These are phyloP conservation scores for Barnettozyma salicaria DNA, from an alignment of 805 yeast species.

Conservation along the genomic window DNA sequence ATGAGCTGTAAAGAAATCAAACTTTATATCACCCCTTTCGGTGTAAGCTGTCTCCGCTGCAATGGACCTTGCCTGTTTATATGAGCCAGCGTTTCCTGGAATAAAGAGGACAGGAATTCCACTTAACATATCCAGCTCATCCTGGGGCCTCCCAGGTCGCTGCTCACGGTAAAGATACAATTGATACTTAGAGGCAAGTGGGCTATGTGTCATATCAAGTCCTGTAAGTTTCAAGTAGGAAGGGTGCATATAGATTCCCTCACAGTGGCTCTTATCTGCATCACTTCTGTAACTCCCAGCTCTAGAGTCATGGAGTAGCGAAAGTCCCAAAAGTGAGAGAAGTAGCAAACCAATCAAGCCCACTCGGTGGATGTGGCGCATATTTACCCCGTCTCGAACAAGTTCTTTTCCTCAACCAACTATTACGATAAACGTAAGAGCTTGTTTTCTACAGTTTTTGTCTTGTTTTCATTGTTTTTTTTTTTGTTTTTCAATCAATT, in stretches of 20 bases:
- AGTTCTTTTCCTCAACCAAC: too few species aligned
- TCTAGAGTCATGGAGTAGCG: neutral
- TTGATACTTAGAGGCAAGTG: slow-evolving; percentile 76
- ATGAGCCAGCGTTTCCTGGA: slow-evolving; percentile 98
- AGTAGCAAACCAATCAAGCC: too few species aligned
- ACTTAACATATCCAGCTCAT: slow-evolving; percentile 28
- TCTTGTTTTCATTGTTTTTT: neutral
- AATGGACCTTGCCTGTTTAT: slow-evolving; percentile 82
- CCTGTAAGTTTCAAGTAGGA: slow-evolving; percentile 70
- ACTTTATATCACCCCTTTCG: slow-evolving; percentile 30
- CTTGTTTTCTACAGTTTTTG: neutral
- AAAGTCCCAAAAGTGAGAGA: slow-evolving; percentile 1
- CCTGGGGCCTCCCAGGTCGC: slow-evolving; percentile 54
- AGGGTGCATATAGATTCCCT: slow-evolving; percentile 74
- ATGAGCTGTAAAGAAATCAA: slow-evolving; percentile 88
- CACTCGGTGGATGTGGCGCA: slow-evolving; percentile 2
- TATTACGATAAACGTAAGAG: too few species aligned
- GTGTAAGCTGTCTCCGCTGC: slow-evolving; percentile 67
- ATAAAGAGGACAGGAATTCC: slow-evolving; percentile 91
- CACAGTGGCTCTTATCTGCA: slow-evolving; percentile 35
- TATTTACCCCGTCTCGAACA: too few species aligned
- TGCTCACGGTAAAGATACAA: slow-evolving; percentile 84
- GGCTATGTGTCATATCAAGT: slow-evolving; percentile 64
- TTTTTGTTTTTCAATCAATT: neutral
- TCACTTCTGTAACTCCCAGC: slow-evolving; percentile 3